Evolutionary conservation across 495 filamentous ascomycete species (phyloP), one percentile per base, ranked within the genome.

Genomic region (Hypoxylon lienhwacheense): DNA sequence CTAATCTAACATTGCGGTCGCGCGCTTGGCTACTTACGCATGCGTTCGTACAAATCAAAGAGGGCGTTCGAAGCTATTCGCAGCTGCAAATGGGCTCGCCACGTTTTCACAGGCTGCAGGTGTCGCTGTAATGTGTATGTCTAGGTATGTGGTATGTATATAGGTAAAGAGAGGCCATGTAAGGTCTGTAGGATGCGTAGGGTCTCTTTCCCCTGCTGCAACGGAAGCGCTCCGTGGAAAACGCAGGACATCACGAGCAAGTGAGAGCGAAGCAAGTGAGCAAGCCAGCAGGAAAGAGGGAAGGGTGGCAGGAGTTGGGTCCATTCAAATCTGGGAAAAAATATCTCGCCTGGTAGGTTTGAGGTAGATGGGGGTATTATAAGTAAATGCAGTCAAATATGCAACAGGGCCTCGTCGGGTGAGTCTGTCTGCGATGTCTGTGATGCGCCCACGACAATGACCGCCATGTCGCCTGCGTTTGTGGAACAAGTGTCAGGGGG

Each of bases 51-150:
- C 58, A 55, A 55, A 61, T 61, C 51, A 61, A 16, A 26, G 15
- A 20, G 29, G 41, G 33, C 11, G 21, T 43, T 48, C 26, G 58
- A 61, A 61, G 58, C 58, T 47, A 52, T 61, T n/a, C 56, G 50
- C 29, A 34, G 28, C 28, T 37, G 46, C 32, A 19, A 34, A 35
- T 24, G 46, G n/a, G 40, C 39, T 40, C 53, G 58, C 58, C 51
- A 61, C 52, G 58, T 52, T 47, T 28, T 45, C 7, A 28, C 14
- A 28, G 35, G 32, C 52, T 61, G 58, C 58, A 55, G 56, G n/a
- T n/a, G n/a, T n/a, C n/a, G n/a, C n/a, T n/a, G n/a, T n/a, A n/a
- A n/a, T n/a, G n/a, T n/a, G n/a, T n/a, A n/a, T n/a, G n/a, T n/a
- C n/a, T n/a, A n/a, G n/a, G n/a, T 19, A 6, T 20, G 28, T 34